These are phyloP conservation scores for Pugionium cornutum DNA, from an alignment of 345 rosid species.

Conservation along the genomic window DNA sequence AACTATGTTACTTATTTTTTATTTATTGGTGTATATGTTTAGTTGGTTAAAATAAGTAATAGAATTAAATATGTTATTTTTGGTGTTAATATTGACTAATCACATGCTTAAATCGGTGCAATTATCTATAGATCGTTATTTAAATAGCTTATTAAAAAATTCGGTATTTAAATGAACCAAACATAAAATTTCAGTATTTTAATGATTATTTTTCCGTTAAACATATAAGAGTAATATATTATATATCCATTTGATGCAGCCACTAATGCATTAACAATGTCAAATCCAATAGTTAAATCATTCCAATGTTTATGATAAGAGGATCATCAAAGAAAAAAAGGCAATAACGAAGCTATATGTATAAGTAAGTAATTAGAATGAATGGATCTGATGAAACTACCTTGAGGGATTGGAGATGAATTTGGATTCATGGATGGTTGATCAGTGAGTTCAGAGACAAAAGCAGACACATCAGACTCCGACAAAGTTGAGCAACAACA, in stretches of 20 bases:
- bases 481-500: constrained; percentile 31
- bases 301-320: neutral
- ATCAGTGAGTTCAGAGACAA: constrained; percentile 38
- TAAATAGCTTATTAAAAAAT: too few species aligned
- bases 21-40: too few species aligned
- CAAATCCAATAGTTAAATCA: neutral
- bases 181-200: too few species aligned
- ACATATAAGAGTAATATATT: neutral
- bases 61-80: too few species aligned
- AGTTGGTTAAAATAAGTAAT: too few species aligned
- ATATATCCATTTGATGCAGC: constrained; percentile 4
- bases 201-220: too few species aligned
- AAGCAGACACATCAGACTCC: constrained; percentile 40
- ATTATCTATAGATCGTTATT: too few species aligned
- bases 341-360: neutral
- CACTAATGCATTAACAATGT: constrained; percentile 6
- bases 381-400: constrained; percentile 14
- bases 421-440: constrained; percentile 22
- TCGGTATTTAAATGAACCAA: too few species aligned
- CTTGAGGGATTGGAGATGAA: constrained; percentile 24
- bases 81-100: too few species aligned
- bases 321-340: neutral
- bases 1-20: too few species aligned
- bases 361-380: neutral
- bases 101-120: too few species aligned